A percentile compares a stretch with the other conserved stretches of the same genome.
phyloP scores from a whole-genome alignment of 2,329 filamentous ascomycete species.

The Calonectria hawksworthii region DNA sequence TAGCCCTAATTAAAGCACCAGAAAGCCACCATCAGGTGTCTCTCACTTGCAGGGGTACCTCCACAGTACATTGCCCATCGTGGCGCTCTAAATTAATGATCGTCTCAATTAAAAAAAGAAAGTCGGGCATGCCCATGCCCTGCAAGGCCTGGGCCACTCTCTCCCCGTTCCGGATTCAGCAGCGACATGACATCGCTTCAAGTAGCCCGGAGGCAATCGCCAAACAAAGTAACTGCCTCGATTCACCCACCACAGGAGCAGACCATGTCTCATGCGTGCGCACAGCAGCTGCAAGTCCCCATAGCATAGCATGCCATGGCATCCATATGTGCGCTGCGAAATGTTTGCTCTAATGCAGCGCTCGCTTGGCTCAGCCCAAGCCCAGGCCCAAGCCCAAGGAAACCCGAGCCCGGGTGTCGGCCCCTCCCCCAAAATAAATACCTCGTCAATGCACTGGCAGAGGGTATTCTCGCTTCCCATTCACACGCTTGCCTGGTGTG shows the following conservation, averaged over 20 bases:
- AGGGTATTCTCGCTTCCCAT: background rate
- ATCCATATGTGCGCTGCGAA: background rate
- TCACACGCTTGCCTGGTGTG: background rate
- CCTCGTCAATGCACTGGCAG: constrained; percentile 7
- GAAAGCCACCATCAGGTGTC: background rate
- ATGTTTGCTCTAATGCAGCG: background rate
- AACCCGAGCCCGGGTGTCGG: background rate
- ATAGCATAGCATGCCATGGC: background rate
- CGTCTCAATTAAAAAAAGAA: constrained; percentile 25
- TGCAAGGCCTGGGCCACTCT: constrained; percentile 5
- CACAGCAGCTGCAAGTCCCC: background rate
- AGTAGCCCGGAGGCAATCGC: constrained; percentile 1
- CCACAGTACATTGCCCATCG: constrained; percentile 1
- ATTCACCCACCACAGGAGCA: background rate
- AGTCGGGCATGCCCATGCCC: constrained; percentile 1
- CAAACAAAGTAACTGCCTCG: background rate
- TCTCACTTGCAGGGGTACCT: constrained; percentile 8
- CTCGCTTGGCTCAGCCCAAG: background rate
- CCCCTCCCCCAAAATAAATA: background rate
- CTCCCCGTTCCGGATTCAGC: constrained; percentile 18
- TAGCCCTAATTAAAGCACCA: constrained; percentile 3
- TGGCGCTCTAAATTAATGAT: constrained; percentile 27
- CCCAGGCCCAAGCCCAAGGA: background rate
- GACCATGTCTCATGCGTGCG: background rate
- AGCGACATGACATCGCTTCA: constrained; percentile 12